Conservation (phyloP, 805 yeast genomes). For the Candida tibetensis region DNA sequence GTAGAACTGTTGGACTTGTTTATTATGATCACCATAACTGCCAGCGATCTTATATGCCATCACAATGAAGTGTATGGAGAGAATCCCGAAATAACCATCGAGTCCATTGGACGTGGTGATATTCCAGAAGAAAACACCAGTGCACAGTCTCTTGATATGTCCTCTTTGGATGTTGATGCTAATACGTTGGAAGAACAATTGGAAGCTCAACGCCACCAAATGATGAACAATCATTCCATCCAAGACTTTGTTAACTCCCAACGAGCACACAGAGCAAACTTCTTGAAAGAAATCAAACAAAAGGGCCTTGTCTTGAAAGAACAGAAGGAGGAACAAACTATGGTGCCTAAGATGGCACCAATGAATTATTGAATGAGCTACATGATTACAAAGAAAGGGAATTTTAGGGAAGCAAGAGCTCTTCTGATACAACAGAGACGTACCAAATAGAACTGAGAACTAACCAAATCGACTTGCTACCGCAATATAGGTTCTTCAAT, state of each 20-base stretch:
- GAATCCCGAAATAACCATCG: not conserved
- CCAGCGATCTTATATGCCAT: conserved; percentile 15
- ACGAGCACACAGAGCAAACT: conserved; percentile 19
- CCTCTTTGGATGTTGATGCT: conserved; percentile 18
- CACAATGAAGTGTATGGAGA: conserved; percentile 9
- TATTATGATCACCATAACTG: conserved; percentile 5
- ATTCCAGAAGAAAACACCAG: not conserved
- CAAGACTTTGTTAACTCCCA: conserved; percentile 17
- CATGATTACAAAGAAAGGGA: too few species aligned
- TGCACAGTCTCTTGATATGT: conserved; percentile 6
- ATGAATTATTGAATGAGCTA: conserved; percentile 6
- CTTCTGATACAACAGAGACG: too few species aligned
- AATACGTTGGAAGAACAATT: conserved; percentile 16
- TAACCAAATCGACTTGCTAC: too few species aligned
- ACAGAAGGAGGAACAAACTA: not conserved
- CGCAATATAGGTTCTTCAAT: too few species aligned
- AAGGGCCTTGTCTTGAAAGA: conserved; percentile 18
- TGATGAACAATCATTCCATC: conserved; percentile 11
- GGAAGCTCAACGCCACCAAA: conserved; percentile 6
- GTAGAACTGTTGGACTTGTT: too few species aligned
- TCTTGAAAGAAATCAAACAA: conserved; percentile 22
- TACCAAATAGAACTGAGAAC: too few species aligned
- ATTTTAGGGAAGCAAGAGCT: too few species aligned
- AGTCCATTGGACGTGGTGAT: not conserved
- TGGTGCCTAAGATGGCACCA: not conserved